Evolutionary conservation across 768 basidiomycete genomes (phyloP).

Genomic region (Tephrocybe rancida): DNA sequence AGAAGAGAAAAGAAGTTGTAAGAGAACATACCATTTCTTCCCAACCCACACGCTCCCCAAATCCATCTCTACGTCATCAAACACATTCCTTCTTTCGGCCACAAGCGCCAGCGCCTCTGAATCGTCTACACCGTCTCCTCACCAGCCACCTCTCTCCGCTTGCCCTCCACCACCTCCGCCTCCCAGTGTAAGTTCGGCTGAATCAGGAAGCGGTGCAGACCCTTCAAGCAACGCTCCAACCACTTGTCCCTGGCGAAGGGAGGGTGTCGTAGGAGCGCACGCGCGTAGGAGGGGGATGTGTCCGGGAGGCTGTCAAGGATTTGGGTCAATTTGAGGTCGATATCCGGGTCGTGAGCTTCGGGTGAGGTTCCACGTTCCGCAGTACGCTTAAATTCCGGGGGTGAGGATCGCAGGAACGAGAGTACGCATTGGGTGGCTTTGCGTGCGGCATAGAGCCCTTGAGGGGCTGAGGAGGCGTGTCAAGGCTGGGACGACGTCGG

Average conservation of each 20-base stretch:
- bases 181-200: slow-evolving; percentile 9
- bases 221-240: slow-evolving; percentile 78
- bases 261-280: slow-evolving; percentile 53
- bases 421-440: slow-evolving; percentile 62
- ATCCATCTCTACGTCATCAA: slow-evolving; percentile 75
- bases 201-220: slow-evolving; percentile 49
- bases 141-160: too few species aligned
- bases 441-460: slow-evolving; percentile 65
- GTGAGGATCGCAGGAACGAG: slow-evolving; percentile 53
- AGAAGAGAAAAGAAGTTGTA: slow-evolving; percentile 6
- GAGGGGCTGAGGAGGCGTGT: slow-evolving; percentile 46
- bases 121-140: slow-evolving; percentile 11
- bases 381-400: slow-evolving; percentile 47
- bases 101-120: slow-evolving; percentile 18
- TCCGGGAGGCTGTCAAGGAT: slow-evolving; percentile 80
- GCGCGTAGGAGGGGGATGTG: slow-evolving; percentile 55
- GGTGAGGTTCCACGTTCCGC: slow-evolving; percentile 8
- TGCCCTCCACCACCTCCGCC: background rate
- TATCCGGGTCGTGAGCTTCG: slow-evolving; percentile 36
- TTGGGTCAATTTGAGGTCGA: slow-evolving; percentile 64
- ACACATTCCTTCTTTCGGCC: slow-evolving; percentile 68
- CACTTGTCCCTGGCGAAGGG: slow-evolving; percentile 55
- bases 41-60: slow-evolving; percentile 58
- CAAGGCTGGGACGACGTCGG: slow-evolving; percentile 62
- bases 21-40: slow-evolving; percentile 46